Evolutionary conservation across 352 stramenopile genomes (phyloP), one percentile per base, ranked within the genome.

Genomic region (Globisporangium acanthophoron): DNA sequence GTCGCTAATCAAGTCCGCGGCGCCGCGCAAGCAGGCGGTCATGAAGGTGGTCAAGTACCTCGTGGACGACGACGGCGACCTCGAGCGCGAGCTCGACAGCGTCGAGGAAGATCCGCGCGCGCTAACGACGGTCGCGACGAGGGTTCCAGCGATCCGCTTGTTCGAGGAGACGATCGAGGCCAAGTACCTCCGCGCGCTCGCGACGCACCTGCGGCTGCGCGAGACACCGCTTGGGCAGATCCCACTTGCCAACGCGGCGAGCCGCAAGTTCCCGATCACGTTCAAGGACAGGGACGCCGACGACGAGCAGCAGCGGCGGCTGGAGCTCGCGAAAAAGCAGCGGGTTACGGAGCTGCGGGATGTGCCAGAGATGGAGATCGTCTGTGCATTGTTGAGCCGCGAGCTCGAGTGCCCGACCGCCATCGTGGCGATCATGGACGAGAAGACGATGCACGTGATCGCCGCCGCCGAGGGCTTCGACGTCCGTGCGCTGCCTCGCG

Each of bases 291-390:
- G 51, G 5, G 46, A 20, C 0, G 56, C 47, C 24, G 41, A 57
- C 20, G 55, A 55, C 24, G 24, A n/a, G 57, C 71, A 27, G 24
- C 24, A 27, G 6, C 61, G 57, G 21, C 70, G 80, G 0, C 45
- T 88, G 18, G 53, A 78, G 11, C 24, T 58, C 6, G 67, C 87
- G 41, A 60, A 67, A 39, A 62, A 69, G 18, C 37, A 43, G 59
- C 8, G 62, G 65, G 54, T 66, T 52, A 56, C 54, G 12, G 44
- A 66, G 48, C 61, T 76, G n/a, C 52, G 37, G 31, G 46, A 65
- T 15, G 63, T 73, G 50, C 54, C 71, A 1, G 79, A 89, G 62
- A 69, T 89, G 44, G 70, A 76, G 29, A 66, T 87, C 50, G 69
- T 89, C 31, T 87, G 74, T 52, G 50, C 63, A 1, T 61, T 89